Conservation (phyloP, 1,139 yeast species). For the Oligophagozyma castellii region DNA sequence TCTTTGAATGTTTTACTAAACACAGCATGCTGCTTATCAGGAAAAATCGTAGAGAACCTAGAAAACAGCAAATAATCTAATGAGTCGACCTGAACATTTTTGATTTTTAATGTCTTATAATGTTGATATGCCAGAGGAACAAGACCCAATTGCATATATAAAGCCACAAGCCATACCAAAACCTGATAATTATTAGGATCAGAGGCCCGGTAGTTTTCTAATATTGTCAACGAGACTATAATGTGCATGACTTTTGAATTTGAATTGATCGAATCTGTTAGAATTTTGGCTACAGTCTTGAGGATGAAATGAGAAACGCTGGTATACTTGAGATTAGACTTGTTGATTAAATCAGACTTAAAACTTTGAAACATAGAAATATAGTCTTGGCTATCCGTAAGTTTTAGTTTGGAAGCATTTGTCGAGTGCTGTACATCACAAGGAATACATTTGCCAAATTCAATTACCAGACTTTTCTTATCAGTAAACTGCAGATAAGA, state of each 20-base stretch:
- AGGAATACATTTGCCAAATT: slow-evolving; percentile 3
- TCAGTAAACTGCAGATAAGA: slow-evolving; percentile 8
- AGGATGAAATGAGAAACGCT: slow-evolving; percentile 15
- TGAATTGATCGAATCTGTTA: slow-evolving; percentile 5
- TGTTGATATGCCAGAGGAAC: slow-evolving; percentile 32
- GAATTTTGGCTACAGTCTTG: slow-evolving; percentile 9
- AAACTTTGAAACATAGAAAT: slow-evolving; percentile 10
- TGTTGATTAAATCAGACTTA: slow-evolving; percentile 8
- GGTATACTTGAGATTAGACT: slow-evolving; percentile 21
- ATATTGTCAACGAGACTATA: slow-evolving; percentile 12
- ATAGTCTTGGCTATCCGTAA: slow-evolving; percentile 3
- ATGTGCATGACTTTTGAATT: slow-evolving; percentile 7
- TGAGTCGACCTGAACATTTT: slow-evolving; percentile 71
- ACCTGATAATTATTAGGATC: slow-evolving; percentile 22
- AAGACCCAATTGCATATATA: slow-evolving; percentile 50
- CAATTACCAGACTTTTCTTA: slow-evolving; percentile 2
- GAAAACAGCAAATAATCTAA: slow-evolving; percentile 44
- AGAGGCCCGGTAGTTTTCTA: slow-evolving; percentile 19
- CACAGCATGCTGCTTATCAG: slow-evolving; percentile 22
- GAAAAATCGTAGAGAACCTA: slow-evolving; percentile 32
- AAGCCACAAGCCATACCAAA: slow-evolving; percentile 44
- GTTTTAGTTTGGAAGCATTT: slow-evolving; percentile 9
- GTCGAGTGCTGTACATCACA: slow-evolving; percentile 16
- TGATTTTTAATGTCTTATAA: slow-evolving; percentile 49
- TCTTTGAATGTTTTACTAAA: slow-evolving; percentile 6